Evolutionary conservation across 2,329 filamentous ascomycete species (phyloP).

Genomic region (Ophiocordyceps unilateralis): DNA sequence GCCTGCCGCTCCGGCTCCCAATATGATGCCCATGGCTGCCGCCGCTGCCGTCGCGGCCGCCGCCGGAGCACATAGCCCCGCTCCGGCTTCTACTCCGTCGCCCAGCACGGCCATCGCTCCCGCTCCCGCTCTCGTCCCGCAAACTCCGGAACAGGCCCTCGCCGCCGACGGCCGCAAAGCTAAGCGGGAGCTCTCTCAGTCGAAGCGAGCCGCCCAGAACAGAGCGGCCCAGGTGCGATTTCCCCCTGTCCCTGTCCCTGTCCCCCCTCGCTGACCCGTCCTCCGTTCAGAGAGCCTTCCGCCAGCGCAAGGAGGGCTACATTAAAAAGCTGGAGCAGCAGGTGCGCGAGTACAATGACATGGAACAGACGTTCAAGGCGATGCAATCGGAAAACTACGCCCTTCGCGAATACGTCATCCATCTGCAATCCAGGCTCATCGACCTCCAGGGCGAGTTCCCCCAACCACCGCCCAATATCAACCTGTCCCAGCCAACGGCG

Average conservation of each 20-base stretch:
- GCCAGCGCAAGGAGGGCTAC: slow-evolving; percentile 92
- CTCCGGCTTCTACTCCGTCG: slow-evolving; percentile 9
- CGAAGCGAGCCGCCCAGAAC: slow-evolving; percentile 93
- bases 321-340: slow-evolving; percentile 96
- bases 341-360: slow-evolving; percentile 60
- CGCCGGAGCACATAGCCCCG: slow-evolving; percentile 11
- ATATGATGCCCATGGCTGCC: slow-evolving; percentile 21
- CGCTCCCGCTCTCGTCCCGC: slow-evolving; percentile 14
- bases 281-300: slow-evolving; percentile 69
- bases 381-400: slow-evolving; percentile 80
- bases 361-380: slow-evolving; percentile 64
- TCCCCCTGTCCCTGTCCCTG: no score
- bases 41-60: slow-evolving; percentile 10
- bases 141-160: slow-evolving; percentile 11
- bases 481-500: slow-evolving; percentile 28
- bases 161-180: slow-evolving; percentile 48
- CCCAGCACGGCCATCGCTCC: slow-evolving; percentile 13
- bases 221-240: slow-evolving; percentile 72
- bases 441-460: slow-evolving; percentile 74
- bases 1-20: slow-evolving; percentile 8
- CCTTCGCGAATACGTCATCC: slow-evolving; percentile 82
- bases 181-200: slow-evolving; percentile 84
- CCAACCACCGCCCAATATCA: slow-evolving; percentile 64
- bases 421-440: slow-evolving; percentile 70
- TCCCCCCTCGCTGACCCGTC: background rate